Evolutionary conservation across 164 flowering plant genomes (phyloP).

Genomic region (Echeveria elegans): DNA sequence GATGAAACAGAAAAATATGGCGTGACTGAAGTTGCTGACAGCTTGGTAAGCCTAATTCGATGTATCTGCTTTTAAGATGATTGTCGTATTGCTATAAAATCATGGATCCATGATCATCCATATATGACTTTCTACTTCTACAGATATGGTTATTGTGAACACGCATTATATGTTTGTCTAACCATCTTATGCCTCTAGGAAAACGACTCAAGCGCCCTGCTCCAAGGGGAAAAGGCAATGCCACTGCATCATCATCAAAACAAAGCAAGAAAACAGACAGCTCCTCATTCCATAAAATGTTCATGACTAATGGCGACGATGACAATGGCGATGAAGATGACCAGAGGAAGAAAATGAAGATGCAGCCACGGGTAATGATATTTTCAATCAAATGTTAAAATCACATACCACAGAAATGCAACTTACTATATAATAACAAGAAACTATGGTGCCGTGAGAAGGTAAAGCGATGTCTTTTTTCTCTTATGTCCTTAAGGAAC

Average conservation of each 20-base stretch:
- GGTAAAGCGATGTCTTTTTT: constrained; percentile 17
- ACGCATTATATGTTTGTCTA: not conserved
- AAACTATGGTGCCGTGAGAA: constrained; percentile 77
- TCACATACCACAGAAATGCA: not conserved
- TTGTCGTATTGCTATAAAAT: not conserved
- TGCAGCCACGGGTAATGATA: constrained; percentile 56
- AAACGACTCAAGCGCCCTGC: constrained; percentile 72
- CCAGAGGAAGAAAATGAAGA: constrained; percentile 40
- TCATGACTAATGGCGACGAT: constrained; percentile 57
- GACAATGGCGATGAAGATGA: constrained; percentile 44
- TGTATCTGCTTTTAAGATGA: not conserved
- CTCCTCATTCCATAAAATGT: constrained; percentile 48
- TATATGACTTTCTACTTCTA: not conserved
- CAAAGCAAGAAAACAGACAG: constrained; percentile 67
- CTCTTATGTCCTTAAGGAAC: not conserved
- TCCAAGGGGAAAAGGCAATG: constrained; percentile 74
- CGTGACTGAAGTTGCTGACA: constrained; percentile 41
- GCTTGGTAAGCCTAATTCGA: constrained; percentile 45
- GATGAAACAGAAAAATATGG: constrained; percentile 43
- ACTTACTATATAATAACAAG: constrained; percentile 22
- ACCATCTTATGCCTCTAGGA: constrained; percentile 30
- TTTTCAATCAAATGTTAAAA: not conserved
- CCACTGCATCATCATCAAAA: constrained; percentile 48
- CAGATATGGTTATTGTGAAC: not conserved
- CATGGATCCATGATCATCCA: not conserved